Conservation (phyloP, 2,329 filamentous ascomycete genomes). For the Stachybotrys chartarum region DNA sequence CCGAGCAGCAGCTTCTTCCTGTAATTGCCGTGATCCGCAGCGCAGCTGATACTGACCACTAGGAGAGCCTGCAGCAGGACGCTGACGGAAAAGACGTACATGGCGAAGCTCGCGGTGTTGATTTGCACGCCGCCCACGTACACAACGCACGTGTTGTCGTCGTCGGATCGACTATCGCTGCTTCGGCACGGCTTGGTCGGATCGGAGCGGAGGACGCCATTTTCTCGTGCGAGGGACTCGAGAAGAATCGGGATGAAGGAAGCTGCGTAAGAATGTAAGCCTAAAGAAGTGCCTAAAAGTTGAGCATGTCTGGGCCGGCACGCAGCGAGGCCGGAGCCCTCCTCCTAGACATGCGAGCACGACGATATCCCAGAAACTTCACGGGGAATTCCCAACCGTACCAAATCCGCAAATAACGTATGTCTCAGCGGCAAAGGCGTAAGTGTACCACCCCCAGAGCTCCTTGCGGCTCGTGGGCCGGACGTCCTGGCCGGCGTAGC, state of each 20-base stretch:
- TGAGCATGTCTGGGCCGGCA: neutral
- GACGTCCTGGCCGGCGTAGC: conserved; percentile 78
- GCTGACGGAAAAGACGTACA: conserved; percentile 95
- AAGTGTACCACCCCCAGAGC: conserved; percentile 90
- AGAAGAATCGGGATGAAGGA: conserved; percentile 95
- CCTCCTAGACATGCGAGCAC: neutral
- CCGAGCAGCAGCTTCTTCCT: conserved; percentile 78
- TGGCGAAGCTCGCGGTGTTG: conserved; percentile 94
- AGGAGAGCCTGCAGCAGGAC: conserved; percentile 83
- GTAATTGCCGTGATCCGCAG: conserved; percentile 88
- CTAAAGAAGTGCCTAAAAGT: neutral
- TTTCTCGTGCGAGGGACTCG: conserved; percentile 87
- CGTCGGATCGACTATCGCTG: conserved; percentile 45
- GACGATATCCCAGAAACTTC: neutral
- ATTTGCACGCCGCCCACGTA: conserved; percentile 76
- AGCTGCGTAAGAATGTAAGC: conserved; percentile 38
- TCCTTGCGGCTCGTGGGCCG: conserved; percentile 83
- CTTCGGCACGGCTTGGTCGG: conserved; percentile 66
- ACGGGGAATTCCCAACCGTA: conserved; percentile 32
- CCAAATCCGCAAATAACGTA: conserved; percentile 80
- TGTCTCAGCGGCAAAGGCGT: conserved; percentile 92
- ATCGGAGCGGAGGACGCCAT: conserved; percentile 79
- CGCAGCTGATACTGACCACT: conserved; percentile 93
- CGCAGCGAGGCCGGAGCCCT: neutral
- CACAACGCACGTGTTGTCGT: conserved; percentile 66